Evolutionary conservation across 1,284 basidiomycete genomes (phyloP).

Genomic region (Bjerkandera adusta): DNA sequence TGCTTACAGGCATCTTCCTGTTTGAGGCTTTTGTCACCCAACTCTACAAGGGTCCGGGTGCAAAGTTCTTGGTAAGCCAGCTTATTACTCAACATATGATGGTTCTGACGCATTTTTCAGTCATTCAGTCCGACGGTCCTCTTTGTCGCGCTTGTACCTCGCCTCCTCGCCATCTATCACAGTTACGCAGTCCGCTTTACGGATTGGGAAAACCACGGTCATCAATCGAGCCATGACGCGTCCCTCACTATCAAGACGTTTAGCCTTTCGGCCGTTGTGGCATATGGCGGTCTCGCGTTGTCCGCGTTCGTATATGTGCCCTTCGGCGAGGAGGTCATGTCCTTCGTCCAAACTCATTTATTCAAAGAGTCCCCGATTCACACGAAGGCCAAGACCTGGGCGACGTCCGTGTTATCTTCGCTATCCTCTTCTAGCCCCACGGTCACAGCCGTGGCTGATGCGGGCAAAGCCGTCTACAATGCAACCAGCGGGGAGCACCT

Average conservation of each 20-base stretch:
- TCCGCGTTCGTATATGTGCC: slow-evolving; percentile 92
- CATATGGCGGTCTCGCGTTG: slow-evolving; percentile 83
- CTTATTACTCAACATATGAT: background rate
- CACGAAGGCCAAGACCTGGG: slow-evolving; percentile 19
- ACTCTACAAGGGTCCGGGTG: slow-evolving; percentile 85
- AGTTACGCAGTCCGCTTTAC: slow-evolving; percentile 71
- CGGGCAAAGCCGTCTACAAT: slow-evolving; percentile 15
- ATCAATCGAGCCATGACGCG: slow-evolving; percentile 72
- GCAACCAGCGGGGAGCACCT: slow-evolving; percentile 28
- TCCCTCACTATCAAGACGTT: slow-evolving; percentile 93
- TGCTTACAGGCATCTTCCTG: slow-evolving; percentile 81
- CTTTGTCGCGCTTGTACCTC: slow-evolving; percentile 82
- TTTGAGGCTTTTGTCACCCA: slow-evolving; percentile 86
- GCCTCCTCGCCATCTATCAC: slow-evolving; percentile 80
- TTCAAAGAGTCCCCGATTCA: slow-evolving; percentile 22
- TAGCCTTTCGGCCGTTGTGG: slow-evolving; percentile 83
- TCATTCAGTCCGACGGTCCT: slow-evolving; percentile 83
- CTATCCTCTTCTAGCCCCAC: slow-evolving; percentile 16
- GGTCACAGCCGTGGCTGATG: slow-evolving; percentile 5
- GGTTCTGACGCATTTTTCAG: slow-evolving; percentile 32
- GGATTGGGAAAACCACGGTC: slow-evolving; percentile 89
- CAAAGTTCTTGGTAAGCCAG: slow-evolving; percentile 66
- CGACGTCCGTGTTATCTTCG: slow-evolving; percentile 20
- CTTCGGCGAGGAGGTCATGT: slow-evolving; percentile 84
- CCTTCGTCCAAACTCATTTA: slow-evolving; percentile 41